Base-by-base conservation (phyloP, 1,284 basidiomycete genomes). In the Fomitopsis schrenkii region DNA sequence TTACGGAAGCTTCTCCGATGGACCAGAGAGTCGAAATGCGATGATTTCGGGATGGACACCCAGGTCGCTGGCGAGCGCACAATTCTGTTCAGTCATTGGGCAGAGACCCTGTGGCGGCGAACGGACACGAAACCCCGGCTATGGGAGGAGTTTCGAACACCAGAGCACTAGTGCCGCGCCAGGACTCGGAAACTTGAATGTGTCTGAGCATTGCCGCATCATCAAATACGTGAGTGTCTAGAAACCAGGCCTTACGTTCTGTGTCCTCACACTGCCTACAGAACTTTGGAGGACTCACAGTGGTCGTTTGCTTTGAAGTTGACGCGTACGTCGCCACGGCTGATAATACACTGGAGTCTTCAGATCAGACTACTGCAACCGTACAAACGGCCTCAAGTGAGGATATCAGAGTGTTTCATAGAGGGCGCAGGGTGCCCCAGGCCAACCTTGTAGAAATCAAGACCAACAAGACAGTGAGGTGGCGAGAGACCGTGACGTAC, bases 31-130 rank as follows among this genome's bases (percentile, higher is more conserved):
- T 58, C 26, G 57, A 38, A 64, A 28, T 48, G 67, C 7, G 72
- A 75, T 26, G 79, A 83, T 53, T 87, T 86, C 66, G 72, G 85
- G 17, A 83, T 88, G 57, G 84, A 88, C 65, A 66, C 80, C 15
- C 80, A 85, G 66, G 75, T 86, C 8, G 82, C 76, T 4, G 84
- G 85, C 10, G 68, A 75, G 40, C 75, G 75, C 58, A 86, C 85
- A 0, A 68, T 86, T 4, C 66, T 88, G 22, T 71, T 87, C 65
- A 81, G 79, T 60, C 76, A 85, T 3, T 64, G 48, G 58, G 38
- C 62, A 46, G 61, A 60, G 33, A 50, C 59, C 26, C 52, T 46
- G n/a, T 59, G 59, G 36, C 61, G 63, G 58, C 30, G 38, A 12
- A 56, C 61, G 10, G 54, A 52, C 17, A 59, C 59, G n/a, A 56